Conservation (phyloP, 2,329 filamentous ascomycete genomes). For the Ploettnerulaceae sp. region DNA sequence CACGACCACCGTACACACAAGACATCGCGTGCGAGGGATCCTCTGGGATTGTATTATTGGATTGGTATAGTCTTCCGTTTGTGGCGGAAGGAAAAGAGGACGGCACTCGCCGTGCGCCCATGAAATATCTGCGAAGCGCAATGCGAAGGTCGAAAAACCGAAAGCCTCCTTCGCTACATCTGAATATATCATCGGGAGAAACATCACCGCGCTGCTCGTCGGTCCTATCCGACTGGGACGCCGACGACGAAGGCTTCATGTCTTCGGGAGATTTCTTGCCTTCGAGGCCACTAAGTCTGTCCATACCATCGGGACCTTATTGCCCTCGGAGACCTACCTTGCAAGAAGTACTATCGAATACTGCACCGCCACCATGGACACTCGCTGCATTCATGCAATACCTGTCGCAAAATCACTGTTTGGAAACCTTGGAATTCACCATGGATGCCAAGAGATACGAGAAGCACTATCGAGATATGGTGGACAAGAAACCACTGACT, state of each 20-base stretch:
- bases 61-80: slow-evolving; percentile 11
- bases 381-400: slow-evolving; percentile 93
- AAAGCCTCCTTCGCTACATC: slow-evolving; percentile 31
- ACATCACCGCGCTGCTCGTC: slow-evolving; percentile 32
- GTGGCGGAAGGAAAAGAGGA: slow-evolving; percentile 13
- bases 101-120: slow-evolving; percentile 53
- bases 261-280: slow-evolving; percentile 40
- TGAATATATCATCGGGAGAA: slow-evolving; percentile 28
- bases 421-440: slow-evolving; percentile 95
- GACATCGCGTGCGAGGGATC: background rate
- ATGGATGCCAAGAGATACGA: slow-evolving; percentile 87
- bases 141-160: slow-evolving; percentile 34
- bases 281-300: slow-evolving; percentile 44
- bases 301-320: slow-evolving; percentile 42
- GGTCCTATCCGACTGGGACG: slow-evolving; percentile 38
- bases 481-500: slow-evolving; percentile 41
- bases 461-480: slow-evolving; percentile 39
- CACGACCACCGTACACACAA: slow-evolving; percentile 11
- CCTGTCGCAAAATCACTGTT: slow-evolving; percentile 91
- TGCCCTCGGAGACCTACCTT: slow-evolving; percentile 65
- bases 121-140: slow-evolving; percentile 34
- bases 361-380: slow-evolving; percentile 82
- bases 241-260: slow-evolving; percentile 47
- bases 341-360: slow-evolving; percentile 82
- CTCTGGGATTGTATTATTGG: background rate